A percentile compares a stretch with the other conserved stretches of the same genome.
These are phyloP conservation scores for Vinca major DNA, from an alignment of 305 asterid genomes.

Conservation along the genomic window DNA sequence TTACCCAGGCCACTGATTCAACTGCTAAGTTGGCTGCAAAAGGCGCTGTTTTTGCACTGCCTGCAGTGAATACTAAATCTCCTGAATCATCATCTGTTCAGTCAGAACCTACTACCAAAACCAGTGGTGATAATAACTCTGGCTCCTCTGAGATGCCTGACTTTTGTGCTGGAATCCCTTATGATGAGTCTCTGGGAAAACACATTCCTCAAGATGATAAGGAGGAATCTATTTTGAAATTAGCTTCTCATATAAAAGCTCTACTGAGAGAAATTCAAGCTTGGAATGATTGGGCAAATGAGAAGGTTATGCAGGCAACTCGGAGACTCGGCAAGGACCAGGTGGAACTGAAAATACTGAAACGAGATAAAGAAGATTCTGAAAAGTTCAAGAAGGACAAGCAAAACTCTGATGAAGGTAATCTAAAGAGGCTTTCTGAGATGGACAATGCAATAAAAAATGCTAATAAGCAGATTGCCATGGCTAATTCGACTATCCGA, in stretches of 20 bases:
- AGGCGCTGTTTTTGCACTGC: conserved; percentile 30
- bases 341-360: conserved; percentile 55
- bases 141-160: conserved; percentile 23
- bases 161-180: conserved; percentile 40
- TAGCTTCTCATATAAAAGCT: conserved; percentile 31
- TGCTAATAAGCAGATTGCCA: conserved; percentile 34
- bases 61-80: conserved; percentile 23
- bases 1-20: conserved; percentile 11
- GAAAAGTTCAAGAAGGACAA: conserved; percentile 46
- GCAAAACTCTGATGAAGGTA: conserved; percentile 46
- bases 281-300: conserved; percentile 66
- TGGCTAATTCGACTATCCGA: conserved; percentile 26
- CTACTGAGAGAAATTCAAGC: conserved; percentile 39
- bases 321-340: conserved; percentile 51
- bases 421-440: conserved; percentile 44
- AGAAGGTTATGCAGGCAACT: conserved; percentile 69
- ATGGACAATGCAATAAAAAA: conserved; percentile 48
- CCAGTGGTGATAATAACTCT: conserved; percentile 9
- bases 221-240: conserved; percentile 36
- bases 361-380: conserved; percentile 50
- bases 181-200: conserved; percentile 39
- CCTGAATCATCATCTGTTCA: conserved; percentile 19
- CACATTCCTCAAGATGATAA: conserved; percentile 39
- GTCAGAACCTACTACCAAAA: conserved; percentile 18
- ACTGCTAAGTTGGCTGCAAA: conserved; percentile 16